A percentile compares a stretch with the other conserved stretches of the same genome.
These are phyloP conservation scores for Lipomyces chichibuensis DNA, from an alignment of 805 yeast species.

Conservation along the genomic window DNA sequence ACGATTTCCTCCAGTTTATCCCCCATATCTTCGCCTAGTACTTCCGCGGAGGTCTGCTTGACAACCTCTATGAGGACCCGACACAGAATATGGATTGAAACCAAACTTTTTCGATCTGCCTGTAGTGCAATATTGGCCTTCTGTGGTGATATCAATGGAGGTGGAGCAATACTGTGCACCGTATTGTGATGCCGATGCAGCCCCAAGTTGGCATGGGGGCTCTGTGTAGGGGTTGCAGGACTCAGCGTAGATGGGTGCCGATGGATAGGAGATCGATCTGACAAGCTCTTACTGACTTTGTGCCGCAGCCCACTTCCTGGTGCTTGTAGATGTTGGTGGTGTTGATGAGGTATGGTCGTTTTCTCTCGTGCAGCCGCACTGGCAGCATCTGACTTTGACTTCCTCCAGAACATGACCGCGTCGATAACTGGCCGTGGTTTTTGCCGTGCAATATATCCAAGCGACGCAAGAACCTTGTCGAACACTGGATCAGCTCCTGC, in stretches of 20 bases:
- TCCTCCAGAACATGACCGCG: constrained; percentile 98
- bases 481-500: constrained; percentile 86
- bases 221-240: constrained; percentile 11
- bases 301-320: constrained; percentile 28
- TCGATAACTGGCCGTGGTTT: constrained; percentile 96
- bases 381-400: constrained; percentile 86
- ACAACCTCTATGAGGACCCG: constrained; percentile 92
- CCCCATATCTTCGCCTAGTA: constrained; percentile 75
- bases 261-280: constrained; percentile 30
- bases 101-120: constrained; percentile 83
- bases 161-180: background rate
- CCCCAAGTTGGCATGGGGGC: constrained; percentile 14
- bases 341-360: background rate
- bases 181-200: constrained; percentile 21
- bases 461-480: constrained; percentile 79
- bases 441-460: constrained; percentile 86
- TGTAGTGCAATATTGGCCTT: constrained; percentile 66
- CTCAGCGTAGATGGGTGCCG: constrained; percentile 12
- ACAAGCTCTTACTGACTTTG: constrained; percentile 31
- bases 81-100: constrained; percentile 85
- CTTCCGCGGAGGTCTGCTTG: constrained; percentile 76
- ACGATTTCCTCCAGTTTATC: constrained; percentile 90
- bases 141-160: constrained; percentile 1
- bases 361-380: constrained; percentile 43
- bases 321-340: constrained; percentile 2